Percentiles rank a stretch among this genome's conserved stretches.
phyloP scores from a whole-genome alignment of 805 yeast species.

The Nakazawaea pomicola region DNA sequence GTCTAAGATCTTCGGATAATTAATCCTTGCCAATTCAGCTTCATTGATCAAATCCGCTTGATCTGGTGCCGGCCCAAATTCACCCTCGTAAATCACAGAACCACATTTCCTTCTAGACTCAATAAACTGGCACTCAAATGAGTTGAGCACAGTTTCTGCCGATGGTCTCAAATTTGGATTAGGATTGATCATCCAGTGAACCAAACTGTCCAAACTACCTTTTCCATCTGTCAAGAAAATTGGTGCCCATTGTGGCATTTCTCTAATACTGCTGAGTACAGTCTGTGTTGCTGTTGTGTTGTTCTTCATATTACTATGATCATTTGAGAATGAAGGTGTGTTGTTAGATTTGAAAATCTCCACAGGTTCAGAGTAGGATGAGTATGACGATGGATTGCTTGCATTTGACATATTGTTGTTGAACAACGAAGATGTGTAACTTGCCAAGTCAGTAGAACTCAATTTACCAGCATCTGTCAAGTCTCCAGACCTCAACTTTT shows the following conservation, averaged over 20 bases:
- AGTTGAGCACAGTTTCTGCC: slow-evolving; percentile 62
- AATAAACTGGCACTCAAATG: slow-evolving; percentile 71
- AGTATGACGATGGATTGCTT: slow-evolving; percentile 10
- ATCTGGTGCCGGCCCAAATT: slow-evolving; percentile 77
- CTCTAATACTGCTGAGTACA: slow-evolving; percentile 18
- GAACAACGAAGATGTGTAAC: slow-evolving; percentile 15
- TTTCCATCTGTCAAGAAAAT: slow-evolving; percentile 70
- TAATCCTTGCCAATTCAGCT: slow-evolving; percentile 5
- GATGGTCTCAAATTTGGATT: slow-evolving; percentile 77
- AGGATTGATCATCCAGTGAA: slow-evolving; percentile 87
- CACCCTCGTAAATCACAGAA: slow-evolving; percentile 93
- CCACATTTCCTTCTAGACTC: slow-evolving; percentile 84
- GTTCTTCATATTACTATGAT: slow-evolving; percentile 3
- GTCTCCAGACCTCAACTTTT: slow-evolving; percentile 91
- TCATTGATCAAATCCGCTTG: slow-evolving; percentile 18
- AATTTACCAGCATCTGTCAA: slow-evolving; percentile 89
- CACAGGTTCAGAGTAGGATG: slow-evolving; percentile 13
- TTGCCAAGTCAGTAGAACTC: slow-evolving; percentile 61
- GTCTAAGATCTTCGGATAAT: slow-evolving; percentile 8
- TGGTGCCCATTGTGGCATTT: slow-evolving; percentile 84
- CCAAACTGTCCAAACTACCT: slow-evolving; percentile 70
- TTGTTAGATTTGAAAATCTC: slow-evolving; percentile 1
- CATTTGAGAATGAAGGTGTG: too few relatives aligned
- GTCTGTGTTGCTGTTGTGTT: slow-evolving; percentile 11
- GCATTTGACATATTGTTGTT: slow-evolving; percentile 14